Evolutionary conservation across 2,329 filamentous ascomycete species (phyloP).

Genomic region (Arthroderma sp.): DNA sequence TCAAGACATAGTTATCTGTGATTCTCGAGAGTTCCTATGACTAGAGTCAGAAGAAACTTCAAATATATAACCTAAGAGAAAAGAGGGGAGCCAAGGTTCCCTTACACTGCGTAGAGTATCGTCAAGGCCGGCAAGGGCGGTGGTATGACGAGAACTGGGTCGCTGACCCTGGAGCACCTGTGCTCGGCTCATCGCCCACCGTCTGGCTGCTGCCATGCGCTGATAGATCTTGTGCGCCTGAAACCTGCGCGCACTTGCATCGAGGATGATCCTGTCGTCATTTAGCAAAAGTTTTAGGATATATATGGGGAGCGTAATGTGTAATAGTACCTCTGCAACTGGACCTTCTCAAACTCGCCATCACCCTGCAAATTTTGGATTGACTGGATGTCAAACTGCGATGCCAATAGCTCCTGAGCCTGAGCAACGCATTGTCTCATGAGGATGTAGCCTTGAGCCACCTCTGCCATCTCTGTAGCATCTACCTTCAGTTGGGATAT

Average conservation of each 20-base stretch:
- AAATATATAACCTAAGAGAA: not conserved
- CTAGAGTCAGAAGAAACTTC: not conserved
- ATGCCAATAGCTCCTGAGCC: constrained; percentile 43
- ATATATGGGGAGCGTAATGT: constrained; percentile 11
- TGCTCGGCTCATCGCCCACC: constrained; percentile 46
- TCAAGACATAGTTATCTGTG: constrained; percentile 46
- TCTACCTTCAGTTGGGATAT: constrained; percentile 44
- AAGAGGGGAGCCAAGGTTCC: constrained; percentile 8
- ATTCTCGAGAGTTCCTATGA: constrained; percentile 44
- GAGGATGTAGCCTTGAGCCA: constrained; percentile 47
- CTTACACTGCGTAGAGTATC: constrained; percentile 39
- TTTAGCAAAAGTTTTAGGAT: constrained; percentile 4
- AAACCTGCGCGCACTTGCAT: constrained; percentile 49
- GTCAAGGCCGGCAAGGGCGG: constrained; percentile 39
- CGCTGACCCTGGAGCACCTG: constrained; percentile 41
- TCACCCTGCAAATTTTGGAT: constrained; percentile 33
- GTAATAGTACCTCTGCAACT: constrained; percentile 43
- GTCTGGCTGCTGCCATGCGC: constrained; percentile 44
- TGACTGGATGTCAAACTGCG: constrained; percentile 39
- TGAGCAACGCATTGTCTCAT: constrained; percentile 45
- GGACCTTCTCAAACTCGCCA: constrained; percentile 44
- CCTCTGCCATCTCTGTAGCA: constrained; percentile 43
- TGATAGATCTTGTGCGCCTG: constrained; percentile 51
- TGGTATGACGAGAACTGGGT: constrained; percentile 36
- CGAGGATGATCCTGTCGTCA: constrained; percentile 44